Evolutionary conservation across 768 basidiomycete genomes (phyloP).

Genomic region (Lactifluus pinguis): DNA sequence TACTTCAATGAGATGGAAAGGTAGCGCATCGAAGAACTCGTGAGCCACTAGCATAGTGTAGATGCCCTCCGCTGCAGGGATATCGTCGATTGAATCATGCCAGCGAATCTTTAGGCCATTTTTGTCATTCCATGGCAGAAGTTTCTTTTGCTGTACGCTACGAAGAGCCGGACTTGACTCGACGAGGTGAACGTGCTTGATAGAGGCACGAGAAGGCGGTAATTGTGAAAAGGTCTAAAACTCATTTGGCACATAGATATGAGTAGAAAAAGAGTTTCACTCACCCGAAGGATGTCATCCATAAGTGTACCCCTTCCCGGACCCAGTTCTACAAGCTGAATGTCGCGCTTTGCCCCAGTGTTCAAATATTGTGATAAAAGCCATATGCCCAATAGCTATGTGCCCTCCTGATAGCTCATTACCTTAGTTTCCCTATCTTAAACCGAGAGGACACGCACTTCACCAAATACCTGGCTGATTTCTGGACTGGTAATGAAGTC

Average conservation of each 20-base stretch:
- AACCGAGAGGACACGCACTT: slow-evolving; percentile 44
- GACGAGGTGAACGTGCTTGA: slow-evolving; percentile 58
- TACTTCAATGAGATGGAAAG: slow-evolving; percentile 84
- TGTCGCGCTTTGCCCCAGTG: slow-evolving; percentile 36
- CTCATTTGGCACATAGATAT: neutral
- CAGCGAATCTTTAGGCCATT: slow-evolving; percentile 44
- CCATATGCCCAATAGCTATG: slow-evolving; percentile 84
- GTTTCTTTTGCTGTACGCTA: slow-evolving; percentile 46
- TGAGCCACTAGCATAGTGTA: slow-evolving; percentile 90
- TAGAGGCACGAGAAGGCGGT: slow-evolving; percentile 27
- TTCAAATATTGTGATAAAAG: slow-evolving; percentile 65
- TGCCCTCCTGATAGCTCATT: slow-evolving; percentile 30
- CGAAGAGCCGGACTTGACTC: slow-evolving; percentile 72
- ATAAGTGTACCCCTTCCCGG: slow-evolving; percentile 91
- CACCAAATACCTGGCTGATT: slow-evolving; percentile 93
- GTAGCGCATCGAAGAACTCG: slow-evolving; percentile 96
- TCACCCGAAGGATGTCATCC: slow-evolving; percentile 78
- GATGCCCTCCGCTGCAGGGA: slow-evolving; percentile 38
- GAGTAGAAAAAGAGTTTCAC: slow-evolving; percentile 21
- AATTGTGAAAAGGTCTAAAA: slow-evolving; percentile 46
- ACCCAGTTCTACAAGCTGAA: slow-evolving; percentile 84
- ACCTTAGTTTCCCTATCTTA: slow-evolving; percentile 23
- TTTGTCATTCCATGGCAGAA: slow-evolving; percentile 28
- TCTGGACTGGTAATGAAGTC: slow-evolving; percentile 98
- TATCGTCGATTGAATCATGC: slow-evolving; percentile 65